Percentiles rank a stretch among this genome's conserved stretches.
Conservation (phyloP, 192 early-diverging fungal genomes). For the Linnemannia hyalina region DNA sequence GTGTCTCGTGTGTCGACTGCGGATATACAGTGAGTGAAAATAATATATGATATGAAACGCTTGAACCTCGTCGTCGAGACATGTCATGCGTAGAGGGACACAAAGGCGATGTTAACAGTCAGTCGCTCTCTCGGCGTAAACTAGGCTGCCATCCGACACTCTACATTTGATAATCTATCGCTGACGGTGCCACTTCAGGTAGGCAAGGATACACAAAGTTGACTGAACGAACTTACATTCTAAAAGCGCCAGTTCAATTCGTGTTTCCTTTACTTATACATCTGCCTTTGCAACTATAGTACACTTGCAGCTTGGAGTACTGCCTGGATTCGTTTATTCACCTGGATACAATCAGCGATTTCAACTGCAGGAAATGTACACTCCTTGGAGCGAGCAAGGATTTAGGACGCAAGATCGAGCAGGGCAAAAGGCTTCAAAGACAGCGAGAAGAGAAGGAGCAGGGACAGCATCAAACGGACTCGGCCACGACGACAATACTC, state of each 20-base stretch:
- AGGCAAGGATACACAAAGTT: not conserved
- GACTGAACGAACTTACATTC: not conserved
- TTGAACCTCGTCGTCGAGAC: not conserved
- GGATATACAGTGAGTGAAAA: slow-evolving; percentile 66
- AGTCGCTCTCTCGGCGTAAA: not conserved
- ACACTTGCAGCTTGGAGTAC: slow-evolving; percentile 69
- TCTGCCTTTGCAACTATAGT: slow-evolving; percentile 18
- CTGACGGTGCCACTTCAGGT: slow-evolving; percentile 69
- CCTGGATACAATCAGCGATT: slow-evolving; percentile 76
- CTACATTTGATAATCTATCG: slow-evolving; percentile 79
- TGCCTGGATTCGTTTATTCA: slow-evolving; percentile 74
- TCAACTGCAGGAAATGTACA: slow-evolving; percentile 75
- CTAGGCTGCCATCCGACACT: slow-evolving; percentile 78
- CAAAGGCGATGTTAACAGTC: not conserved
- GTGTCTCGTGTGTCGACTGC: slow-evolving; percentile 77
- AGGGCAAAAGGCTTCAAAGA: slow-evolving; percentile 5
- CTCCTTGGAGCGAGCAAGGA: slow-evolving; percentile 62
- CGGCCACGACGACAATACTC: not conserved
- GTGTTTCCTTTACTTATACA: too few relatives aligned
- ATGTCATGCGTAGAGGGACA: too few relatives aligned
- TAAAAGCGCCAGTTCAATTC: too few relatives aligned
- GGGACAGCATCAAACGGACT: not conserved
- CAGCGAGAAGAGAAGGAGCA: not conserved
- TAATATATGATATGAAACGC: not conserved
- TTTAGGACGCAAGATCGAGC: slow-evolving; percentile 40